Evolutionary conservation across 768 basidiomycete genomes (phyloP), one percentile per base, ranked within the genome.

Genomic region (Pisolithus microcarpus): DNA sequence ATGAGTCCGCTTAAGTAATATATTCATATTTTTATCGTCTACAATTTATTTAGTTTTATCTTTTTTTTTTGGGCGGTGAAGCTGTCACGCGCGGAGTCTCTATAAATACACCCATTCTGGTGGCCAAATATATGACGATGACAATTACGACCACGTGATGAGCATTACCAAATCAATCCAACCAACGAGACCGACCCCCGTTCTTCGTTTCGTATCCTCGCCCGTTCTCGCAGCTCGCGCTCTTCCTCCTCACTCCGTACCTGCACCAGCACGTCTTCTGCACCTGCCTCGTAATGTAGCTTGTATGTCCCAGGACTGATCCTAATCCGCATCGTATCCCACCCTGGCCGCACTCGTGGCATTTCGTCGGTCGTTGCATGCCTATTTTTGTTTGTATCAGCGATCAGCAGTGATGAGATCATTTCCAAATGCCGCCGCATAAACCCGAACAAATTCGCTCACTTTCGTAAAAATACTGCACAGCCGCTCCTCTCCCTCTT

Each of bases 231-330:
- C 61, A 75, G 59, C 46, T 46, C 60, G 58, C 43, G 60, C 62
- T 61, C 63, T 49, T 68, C 74, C 46, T 67, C 72, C 39, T 30
- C 47, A 26, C 63, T 52, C 50, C 72, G 62, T 46, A 53, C 18
- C 37, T 77, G 76, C 67, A 70, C 70, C 21, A 80, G 43, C 30
- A 65, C 58, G 40, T 87, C 85, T 64, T 87, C 86, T n/a, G 73
- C 68, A 37, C 80, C 84, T 2, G 64, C 72, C 61, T 84, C 85
- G 61, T 85, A 87, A 65, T 83, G 66, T 26, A 91, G 59, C 65
- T 81, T 85, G 74, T 88, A 90, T 54, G 74, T 74, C 38, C 79
- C 75, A 51, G 72, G 57, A 45, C 74, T 71, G 28, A 91, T 75
- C 50, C 81, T 79, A 51, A 89, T 75, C 38, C 66, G 61, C 57